Conservation (phyloP, 495 filamentous ascomycete genomes). For the Thozetella sp. region DNA sequence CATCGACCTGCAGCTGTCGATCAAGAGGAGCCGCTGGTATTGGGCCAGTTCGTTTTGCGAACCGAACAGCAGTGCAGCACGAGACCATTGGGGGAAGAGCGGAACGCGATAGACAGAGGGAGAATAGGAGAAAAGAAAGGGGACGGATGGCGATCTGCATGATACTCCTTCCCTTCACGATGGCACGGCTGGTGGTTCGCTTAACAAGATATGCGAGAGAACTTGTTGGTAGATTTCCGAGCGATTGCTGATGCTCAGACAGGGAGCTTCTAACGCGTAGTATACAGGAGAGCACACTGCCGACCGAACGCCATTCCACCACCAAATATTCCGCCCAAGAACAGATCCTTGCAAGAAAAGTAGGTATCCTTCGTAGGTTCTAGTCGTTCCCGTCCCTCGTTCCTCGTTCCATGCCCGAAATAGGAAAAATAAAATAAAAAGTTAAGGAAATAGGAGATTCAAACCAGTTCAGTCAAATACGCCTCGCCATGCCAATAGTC, state of each 20-base stretch:
- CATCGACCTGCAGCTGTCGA: no score
- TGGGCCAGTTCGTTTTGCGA: no score
- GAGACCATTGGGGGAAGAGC: no score
- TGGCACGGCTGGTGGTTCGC: no score
- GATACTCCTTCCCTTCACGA: no score
- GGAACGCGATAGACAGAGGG: no score
- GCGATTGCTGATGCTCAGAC: neutral
- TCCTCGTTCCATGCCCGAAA: neutral
- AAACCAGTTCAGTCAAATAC: neutral
- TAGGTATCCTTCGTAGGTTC: conserved; percentile 1
- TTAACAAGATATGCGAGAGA: no score
- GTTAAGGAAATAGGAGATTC: neutral
- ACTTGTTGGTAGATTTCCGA: neutral
- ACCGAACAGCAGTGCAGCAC: no score
- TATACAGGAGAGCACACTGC: neutral
- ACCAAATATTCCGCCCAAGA: neutral
- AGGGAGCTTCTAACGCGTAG: neutral
- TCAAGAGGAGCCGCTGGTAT: no score
- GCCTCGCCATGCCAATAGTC: neutral
- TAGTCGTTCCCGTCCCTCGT: neutral
- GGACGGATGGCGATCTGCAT: no score
- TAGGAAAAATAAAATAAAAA: neutral
- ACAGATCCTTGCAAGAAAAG: neutral
- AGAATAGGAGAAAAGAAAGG: no score
- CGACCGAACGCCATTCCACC: neutral